Evolutionary conservation across 352 stramenopile genomes (phyloP).

Genomic region (Pythium periplocum): DNA sequence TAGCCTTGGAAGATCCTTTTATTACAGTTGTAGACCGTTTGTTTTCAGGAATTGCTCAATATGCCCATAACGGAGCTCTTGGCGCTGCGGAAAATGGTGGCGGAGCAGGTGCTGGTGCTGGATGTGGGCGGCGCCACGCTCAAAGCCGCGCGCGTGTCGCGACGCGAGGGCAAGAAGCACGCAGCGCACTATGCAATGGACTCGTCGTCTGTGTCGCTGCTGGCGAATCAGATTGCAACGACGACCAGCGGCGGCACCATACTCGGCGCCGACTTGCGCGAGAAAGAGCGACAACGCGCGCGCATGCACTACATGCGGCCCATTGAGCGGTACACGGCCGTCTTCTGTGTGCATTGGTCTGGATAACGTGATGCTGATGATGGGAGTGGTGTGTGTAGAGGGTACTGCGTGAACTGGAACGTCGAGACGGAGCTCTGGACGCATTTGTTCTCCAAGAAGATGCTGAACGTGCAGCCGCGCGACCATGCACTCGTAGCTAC

Average conservation of each 20-base stretch:
- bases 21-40: slow-evolving; percentile 2
- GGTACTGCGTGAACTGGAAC: slow-evolving; percentile 82
- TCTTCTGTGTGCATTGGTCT: slow-evolving; percentile 3
- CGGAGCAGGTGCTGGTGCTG: slow-evolving; percentile 33
- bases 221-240: slow-evolving; percentile 50
- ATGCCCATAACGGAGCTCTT: background rate
- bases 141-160: slow-evolving; percentile 43
- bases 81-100: background rate
- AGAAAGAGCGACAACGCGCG: slow-evolving; percentile 45
- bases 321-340: slow-evolving; percentile 14
- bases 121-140: slow-evolving; percentile 58
- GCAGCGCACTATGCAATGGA: background rate
- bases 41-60: background rate
- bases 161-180: background rate
- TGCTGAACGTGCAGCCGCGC: slow-evolving; percentile 37
- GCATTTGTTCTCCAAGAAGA: slow-evolving; percentile 46
- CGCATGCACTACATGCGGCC: slow-evolving; percentile 17
- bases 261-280: slow-evolving; percentile 40
- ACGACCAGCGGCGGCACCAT: slow-evolving; percentile 20
- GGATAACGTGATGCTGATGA: background rate
- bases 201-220: slow-evolving; percentile 10
- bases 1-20: slow-evolving; percentile 1
- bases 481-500: slow-evolving; percentile 58
- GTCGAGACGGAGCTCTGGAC: slow-evolving; percentile 57
- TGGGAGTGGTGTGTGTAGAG: slow-evolving; percentile 21